Base-by-base conservation (phyloP, 164 flowering plant genomes). In the Vitis cinerea region DNA sequence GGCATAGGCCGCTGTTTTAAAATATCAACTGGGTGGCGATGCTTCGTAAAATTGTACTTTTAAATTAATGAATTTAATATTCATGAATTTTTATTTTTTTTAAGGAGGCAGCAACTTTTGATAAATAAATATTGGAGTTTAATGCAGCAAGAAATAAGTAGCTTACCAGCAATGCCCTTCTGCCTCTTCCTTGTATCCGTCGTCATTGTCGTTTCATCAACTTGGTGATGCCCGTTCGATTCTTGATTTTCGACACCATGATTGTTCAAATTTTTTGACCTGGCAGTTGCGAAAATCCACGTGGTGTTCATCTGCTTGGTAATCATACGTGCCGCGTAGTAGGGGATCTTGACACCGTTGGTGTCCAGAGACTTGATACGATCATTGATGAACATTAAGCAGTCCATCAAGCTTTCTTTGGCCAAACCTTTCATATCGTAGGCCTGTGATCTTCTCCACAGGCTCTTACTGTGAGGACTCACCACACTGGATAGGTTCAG, bases 381-480 rank as follows among this genome's bases (percentile, higher is more conserved):
- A 47, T 85, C 78, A 73, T 88, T 83, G 13, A 92, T 71, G 70
- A 86, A 88, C 87, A 83, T 72, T 1, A 93, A 64, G 50, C 86
- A 83, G 71, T 93, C 98, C 90, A 91, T 81, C 72, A 91, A 80
- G 78, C 98, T 91, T 75, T 91, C 98, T 70, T 75, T 88, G 3
- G 88, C 81, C 77, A 91, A 61, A 13, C 93, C 93, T 68, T 79
- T 80, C 91, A 90, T 86, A 65, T 93, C 92, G 67, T 93, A 93
- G 49, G 95, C 98, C 61, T 91, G 95, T 23, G 98, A 81, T 65
- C 98, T 82, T 65, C 91, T 90, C 98, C 98, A 93, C 10, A 91
- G 75, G 68, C 97, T 90, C 73, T 87, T 93, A 15, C 72, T 49
- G 52, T 91, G 94, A 10, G 86, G 79, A 59, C 90, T 90, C 12